A percentile compares a stretch with the other conserved stretches of the same genome.
phyloP scores from a whole-genome alignment of 805 yeast genomes.

The Candida maris region DNA sequence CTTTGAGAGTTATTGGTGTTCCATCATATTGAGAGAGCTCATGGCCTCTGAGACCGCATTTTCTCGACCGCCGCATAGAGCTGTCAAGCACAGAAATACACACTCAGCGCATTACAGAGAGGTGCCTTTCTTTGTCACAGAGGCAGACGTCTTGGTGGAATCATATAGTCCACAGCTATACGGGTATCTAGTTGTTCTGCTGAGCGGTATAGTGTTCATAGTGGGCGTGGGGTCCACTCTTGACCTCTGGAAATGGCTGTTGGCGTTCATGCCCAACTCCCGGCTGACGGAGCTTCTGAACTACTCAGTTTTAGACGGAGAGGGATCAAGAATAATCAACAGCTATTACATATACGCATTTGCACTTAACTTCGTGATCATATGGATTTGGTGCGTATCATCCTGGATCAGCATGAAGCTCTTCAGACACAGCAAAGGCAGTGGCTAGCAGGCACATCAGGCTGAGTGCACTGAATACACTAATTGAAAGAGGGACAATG shows the following conservation, averaged over 20 bases:
- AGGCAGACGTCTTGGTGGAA: constrained; percentile 2
- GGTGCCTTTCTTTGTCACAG: constrained; percentile 4
- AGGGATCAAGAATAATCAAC: constrained; percentile 18
- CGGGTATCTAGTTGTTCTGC: constrained; percentile 26
- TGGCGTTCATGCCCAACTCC: constrained; percentile 8
- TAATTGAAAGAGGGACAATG: too few relatives aligned
- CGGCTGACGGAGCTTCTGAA: constrained; percentile 5
- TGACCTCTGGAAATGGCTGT: constrained; percentile 31
- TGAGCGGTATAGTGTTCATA: constrained; percentile 26
- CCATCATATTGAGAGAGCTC: too few relatives aligned
- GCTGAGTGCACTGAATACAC: too few relatives aligned
- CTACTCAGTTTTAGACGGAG: constrained; percentile 13
- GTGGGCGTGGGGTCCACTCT: constrained; percentile 29
- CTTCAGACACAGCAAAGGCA: constrained; percentile 75
- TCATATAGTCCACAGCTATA: constrained; percentile 14
- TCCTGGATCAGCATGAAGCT: constrained; percentile 81
- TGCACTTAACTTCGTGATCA: constrained; percentile 30
- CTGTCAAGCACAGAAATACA: constrained; percentile 23
- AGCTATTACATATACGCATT: constrained; percentile 31
- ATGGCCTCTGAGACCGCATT: too few relatives aligned
- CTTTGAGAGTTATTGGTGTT: too few relatives aligned
- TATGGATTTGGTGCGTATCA: constrained; percentile 67
- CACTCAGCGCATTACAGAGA: constrained; percentile 23
- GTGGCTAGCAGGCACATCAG: constrained; percentile 35
- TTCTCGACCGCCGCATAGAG: too few relatives aligned